Evolutionary conservation across 1,284 basidiomycete genomes (phyloP).

Genomic region (Pyrrhoderma noxium): DNA sequence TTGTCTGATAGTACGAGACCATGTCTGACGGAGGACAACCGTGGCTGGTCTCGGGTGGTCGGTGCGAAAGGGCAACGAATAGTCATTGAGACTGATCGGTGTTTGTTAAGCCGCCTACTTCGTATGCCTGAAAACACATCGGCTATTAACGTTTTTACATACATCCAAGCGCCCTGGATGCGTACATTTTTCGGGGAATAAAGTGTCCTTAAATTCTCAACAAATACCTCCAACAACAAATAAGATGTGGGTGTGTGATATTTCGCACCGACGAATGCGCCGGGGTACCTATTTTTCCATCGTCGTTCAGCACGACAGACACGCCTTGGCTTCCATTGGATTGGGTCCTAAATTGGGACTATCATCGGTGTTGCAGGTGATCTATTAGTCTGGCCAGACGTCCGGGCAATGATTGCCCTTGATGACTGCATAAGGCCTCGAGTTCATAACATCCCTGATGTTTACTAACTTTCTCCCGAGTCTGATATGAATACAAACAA

Average conservation of each 20-base stretch:
- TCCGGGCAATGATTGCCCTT: neutral
- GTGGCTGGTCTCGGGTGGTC: no score
- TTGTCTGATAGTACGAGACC: constrained; percentile 42
- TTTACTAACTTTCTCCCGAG: constrained; percentile 1
- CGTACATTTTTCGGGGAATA: no score
- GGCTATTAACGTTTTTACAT: no score
- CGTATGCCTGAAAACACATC: no score
- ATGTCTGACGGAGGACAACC: neutral
- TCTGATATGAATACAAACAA: constrained; percentile 8
- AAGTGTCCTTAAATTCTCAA: no score
- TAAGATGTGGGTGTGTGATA: no score
- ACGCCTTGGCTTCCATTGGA: neutral
- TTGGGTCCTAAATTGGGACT: neutral
- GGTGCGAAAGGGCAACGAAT: no score
- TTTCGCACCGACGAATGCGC: no score
- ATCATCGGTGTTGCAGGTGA: neutral
- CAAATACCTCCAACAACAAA: no score
- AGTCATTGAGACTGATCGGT: no score
- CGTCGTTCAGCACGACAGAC: constrained; percentile 1
- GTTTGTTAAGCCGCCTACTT: no score
- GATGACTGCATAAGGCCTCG: neutral
- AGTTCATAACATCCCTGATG: neutral
- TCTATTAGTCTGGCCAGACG: neutral
- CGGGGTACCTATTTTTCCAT: neutral
- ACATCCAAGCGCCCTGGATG: no score